These are phyloP conservation scores for Sungouiella thailandica DNA, from an alignment of 805 yeast genomes.

Conservation along the genomic window DNA sequence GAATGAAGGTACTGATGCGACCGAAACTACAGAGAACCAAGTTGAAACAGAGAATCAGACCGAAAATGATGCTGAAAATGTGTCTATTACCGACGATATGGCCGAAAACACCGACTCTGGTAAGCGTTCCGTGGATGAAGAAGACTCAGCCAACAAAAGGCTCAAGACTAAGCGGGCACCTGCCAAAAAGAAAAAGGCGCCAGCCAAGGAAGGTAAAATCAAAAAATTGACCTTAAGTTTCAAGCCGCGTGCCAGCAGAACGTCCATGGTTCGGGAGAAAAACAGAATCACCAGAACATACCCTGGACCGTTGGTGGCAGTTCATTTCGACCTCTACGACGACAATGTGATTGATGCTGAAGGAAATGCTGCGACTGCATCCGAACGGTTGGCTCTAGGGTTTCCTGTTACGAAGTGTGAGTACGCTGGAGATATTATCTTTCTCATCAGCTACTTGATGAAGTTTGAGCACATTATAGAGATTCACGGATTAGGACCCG, in stretches of 20 bases:
- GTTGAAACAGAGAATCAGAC: not conserved
- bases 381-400: conserved; percentile 32
- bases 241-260: conserved; percentile 12
- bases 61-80: too few species aligned
- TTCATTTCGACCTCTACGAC: conserved; percentile 34
- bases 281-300: conserved; percentile 28
- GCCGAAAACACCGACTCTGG: not conserved
- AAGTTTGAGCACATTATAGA: conserved; percentile 26
- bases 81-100: not conserved
- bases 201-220: conserved; percentile 1
- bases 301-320: conserved; percentile 37
- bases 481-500: conserved; percentile 28
- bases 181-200: conserved; percentile 7
- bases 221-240: conserved; percentile 3
- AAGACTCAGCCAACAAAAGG: conserved; percentile 1
- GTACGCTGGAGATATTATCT: conserved; percentile 24
- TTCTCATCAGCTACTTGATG: conserved; percentile 26
- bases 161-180: conserved; percentile 4
- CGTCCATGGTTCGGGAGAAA: conserved; percentile 28
- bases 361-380: conserved; percentile 13
- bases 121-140: not conserved
- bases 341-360: conserved; percentile 24
- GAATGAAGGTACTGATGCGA: not conserved
- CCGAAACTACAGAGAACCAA: not conserved
- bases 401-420: conserved; percentile 21